Percentiles rank a stretch among this genome's conserved stretches.
phyloP scores from a whole-genome alignment of 768 basidiomycete species.

The Sarcodon aspratus region DNA sequence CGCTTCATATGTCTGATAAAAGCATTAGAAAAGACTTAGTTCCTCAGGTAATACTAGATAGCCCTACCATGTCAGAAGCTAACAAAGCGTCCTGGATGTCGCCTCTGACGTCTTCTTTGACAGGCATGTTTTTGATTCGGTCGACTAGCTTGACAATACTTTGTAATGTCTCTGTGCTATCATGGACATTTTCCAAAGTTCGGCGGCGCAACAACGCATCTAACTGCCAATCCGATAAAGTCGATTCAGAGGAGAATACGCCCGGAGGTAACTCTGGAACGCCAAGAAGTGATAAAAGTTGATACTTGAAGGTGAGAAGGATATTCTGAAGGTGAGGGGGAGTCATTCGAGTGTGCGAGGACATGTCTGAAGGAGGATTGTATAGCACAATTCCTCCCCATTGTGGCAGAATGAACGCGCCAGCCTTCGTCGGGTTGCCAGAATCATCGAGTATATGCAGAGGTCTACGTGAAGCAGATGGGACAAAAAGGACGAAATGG shows the following conservation, averaged over 20 bases:
- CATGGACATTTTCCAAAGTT: constrained; percentile 53
- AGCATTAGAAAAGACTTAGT: neutral
- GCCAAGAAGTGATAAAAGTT: constrained; percentile 75
- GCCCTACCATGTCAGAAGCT: constrained; percentile 60
- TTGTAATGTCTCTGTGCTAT: constrained; percentile 60
- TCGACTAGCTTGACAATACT: constrained; percentile 80
- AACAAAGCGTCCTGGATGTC: constrained; percentile 62
- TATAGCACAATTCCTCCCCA: constrained; percentile 84
- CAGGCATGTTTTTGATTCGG: constrained; percentile 88
- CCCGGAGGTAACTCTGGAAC: constrained; percentile 48
- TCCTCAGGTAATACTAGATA: neutral
- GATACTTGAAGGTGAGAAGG: constrained; percentile 57
- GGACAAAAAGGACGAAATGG: constrained; percentile 86
- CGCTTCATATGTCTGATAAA: constrained; percentile 26
- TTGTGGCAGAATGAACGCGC: constrained; percentile 84
- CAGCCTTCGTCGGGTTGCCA: constrained; percentile 38
- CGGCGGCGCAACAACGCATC: constrained; percentile 67
- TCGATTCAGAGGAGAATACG: constrained; percentile 20
- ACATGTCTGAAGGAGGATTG: constrained; percentile 35
- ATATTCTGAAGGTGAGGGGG: constrained; percentile 32
- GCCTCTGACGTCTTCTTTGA: constrained; percentile 62
- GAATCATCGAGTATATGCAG: constrained; percentile 49
- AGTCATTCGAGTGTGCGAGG: constrained; percentile 25
- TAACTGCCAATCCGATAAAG: constrained; percentile 66
- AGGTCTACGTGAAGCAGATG: constrained; percentile 57